A percentile compares a stretch with the other conserved stretches of the same genome.
Evolutionary conservation across 2,329 filamentous ascomycete species (phyloP).

Genomic region (Ophiocordyceps camponoti-rufipedis): DNA sequence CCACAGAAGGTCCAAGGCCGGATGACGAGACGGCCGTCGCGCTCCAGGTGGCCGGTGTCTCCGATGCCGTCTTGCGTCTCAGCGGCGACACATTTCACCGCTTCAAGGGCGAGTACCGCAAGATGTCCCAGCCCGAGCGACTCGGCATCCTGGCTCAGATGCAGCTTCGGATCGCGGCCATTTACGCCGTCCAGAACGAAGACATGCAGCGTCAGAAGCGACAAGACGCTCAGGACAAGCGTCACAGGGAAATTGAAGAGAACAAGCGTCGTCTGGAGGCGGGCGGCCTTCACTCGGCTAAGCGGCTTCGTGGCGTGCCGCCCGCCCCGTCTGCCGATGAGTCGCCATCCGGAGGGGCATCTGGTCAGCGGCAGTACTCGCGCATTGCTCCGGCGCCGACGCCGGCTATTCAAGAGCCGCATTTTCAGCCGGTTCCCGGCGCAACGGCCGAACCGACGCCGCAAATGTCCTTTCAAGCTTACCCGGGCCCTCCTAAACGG

Average conservation of each 20-base stretch:
- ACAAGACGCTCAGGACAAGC: slow-evolving; percentile 18
- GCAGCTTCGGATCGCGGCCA: slow-evolving; percentile 23
- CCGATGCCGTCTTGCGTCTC: slow-evolving; percentile 17
- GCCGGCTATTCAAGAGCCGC: slow-evolving; percentile 10
- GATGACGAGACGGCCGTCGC: slow-evolving; percentile 19
- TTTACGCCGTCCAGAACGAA: slow-evolving; percentile 26
- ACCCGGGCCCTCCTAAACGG: slow-evolving; percentile 11
- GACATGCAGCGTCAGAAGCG: slow-evolving; percentile 21
- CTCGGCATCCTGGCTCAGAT: slow-evolving; percentile 19
- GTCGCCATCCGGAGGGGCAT: not conserved
- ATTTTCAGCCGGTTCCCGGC: slow-evolving; percentile 9
- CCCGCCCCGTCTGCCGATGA: not conserved
- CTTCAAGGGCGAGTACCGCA: slow-evolving; percentile 24
- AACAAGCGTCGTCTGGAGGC: slow-evolving; percentile 8
- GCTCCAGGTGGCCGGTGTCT: slow-evolving; percentile 20
- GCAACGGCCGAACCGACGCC: slow-evolving; percentile 4
- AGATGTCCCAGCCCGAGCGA: slow-evolving; percentile 21
- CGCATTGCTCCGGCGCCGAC: not conserved
- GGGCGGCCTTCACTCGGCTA: slow-evolving; percentile 10
- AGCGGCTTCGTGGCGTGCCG: not conserved
- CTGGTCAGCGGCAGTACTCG: not conserved
- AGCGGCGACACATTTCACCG: slow-evolving; percentile 25
- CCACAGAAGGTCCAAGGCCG: slow-evolving; percentile 11
- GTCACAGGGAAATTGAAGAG: slow-evolving; percentile 19
- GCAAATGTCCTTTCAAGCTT: slow-evolving; percentile 10